phyloP scores from a whole-genome alignment of 2,329 filamentous ascomycete genomes.

The Colletotrichum falcatum region DNA sequence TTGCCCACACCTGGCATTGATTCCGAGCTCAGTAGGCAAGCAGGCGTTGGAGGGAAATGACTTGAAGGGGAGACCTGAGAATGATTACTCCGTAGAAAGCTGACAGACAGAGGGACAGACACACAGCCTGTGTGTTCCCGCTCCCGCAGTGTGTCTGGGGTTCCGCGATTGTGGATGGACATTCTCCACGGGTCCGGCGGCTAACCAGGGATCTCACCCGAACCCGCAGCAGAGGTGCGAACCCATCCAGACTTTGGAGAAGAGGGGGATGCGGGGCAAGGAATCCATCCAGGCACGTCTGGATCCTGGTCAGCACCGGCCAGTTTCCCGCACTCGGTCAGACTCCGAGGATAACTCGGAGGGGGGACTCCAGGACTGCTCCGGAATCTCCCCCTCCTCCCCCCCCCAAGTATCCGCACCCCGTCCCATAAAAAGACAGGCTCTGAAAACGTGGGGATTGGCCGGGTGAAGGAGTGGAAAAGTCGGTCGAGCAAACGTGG shows the following conservation, averaged over 20 bases:
- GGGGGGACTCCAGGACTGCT: slow-evolving; percentile 17
- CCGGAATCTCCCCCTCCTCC: slow-evolving; percentile 21
- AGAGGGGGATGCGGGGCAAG: slow-evolving; percentile 17
- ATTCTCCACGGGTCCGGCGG: slow-evolving; percentile 9
- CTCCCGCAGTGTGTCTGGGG: not conserved
- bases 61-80: no score
- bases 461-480: not conserved
- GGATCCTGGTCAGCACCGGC: not conserved
- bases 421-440: slow-evolving; percentile 7
- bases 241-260: not conserved
- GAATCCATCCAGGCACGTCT: not conserved
- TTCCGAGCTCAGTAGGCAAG: not conserved
- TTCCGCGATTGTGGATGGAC: not conserved
- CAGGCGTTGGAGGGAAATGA: not conserved
- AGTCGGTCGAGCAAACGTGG: not conserved
- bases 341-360: slow-evolving; percentile 12
- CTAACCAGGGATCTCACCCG: slow-evolving; percentile 16
- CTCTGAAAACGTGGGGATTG: slow-evolving; percentile 22
- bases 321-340: slow-evolving; percentile 31
- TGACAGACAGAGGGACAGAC: no score
- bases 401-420: slow-evolving; percentile 24
- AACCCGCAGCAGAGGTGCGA: slow-evolving; percentile 7
- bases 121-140: not conserved
- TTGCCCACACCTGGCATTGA: not conserved
- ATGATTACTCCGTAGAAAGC: no score